Evolutionary conservation across 2,329 filamentous ascomycete genomes (phyloP), one percentile per base, ranked within the genome.

Genomic region (Colletotrichum abscissum): DNA sequence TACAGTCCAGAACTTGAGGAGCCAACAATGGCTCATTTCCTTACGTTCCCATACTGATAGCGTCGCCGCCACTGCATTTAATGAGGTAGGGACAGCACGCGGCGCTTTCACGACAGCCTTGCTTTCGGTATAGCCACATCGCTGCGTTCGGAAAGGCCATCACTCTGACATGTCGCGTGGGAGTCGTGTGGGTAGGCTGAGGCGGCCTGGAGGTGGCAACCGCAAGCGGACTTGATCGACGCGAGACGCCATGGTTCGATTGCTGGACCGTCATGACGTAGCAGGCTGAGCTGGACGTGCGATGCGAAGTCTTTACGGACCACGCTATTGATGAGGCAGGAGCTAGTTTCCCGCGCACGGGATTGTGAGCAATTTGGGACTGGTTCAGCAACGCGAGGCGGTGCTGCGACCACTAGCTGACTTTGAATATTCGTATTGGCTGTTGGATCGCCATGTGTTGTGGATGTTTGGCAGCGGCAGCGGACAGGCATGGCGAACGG

Each of bases 251-350:
- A 66, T 73, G 56, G 49, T 71, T 46, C 67, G 71, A 73, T 72
- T 73, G 52, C 67, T 54, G 62, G 46, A 52, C 71, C 56, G 67
- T 63, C 56, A 67, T 73, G 62, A 73, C 71, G 71, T 71, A 70
- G 56, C 42, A 59, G 62, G 67, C 71, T 69, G 66, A 33, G 16
- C 59, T 56, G 33, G 56, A 67, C 56, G 49, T 58, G 54, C 38
- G 28, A 67, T 73, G 71, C 42, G 62, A 14, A 19, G 46, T 59
- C 60, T 42, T 30, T 54, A 64, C 42, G 54, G n/a, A 59, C n/a
- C 22, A 38, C 57, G 46, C 69, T 72, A 72, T 72, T 52, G 69
- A 68, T 38, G 49, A 49, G 42, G 19, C 14, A 67, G 56, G 14
- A 52, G 57, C 69, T 68, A 72, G 64, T 57, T 35, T 68, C 57